These are phyloP conservation scores for Sclerospora graminicola DNA, from an alignment of 352 stramenopile species.

Conservation along the genomic window DNA sequence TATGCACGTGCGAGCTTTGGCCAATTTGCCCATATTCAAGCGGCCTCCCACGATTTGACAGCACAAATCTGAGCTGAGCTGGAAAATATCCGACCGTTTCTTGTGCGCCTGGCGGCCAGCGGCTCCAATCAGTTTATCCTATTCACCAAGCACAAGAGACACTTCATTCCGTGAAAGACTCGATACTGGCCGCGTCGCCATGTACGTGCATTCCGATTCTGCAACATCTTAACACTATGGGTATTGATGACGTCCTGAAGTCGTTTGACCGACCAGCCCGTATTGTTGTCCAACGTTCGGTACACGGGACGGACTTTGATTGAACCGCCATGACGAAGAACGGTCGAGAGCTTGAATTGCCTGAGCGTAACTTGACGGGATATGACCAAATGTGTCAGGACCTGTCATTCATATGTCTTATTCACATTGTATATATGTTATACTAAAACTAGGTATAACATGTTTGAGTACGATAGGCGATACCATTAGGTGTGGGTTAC, in stretches of 20 bases:
- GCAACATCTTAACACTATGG: slow-evolving; percentile 53
- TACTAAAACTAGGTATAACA: too few species aligned
- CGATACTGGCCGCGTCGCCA: too few species aligned
- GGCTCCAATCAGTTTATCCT: slow-evolving; percentile 64
- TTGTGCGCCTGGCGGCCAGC: slow-evolving; percentile 56
- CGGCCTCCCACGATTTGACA: slow-evolving; percentile 78
- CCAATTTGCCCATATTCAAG: slow-evolving; percentile 94
- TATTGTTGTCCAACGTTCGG: slow-evolving; percentile 88
- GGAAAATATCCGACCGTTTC: slow-evolving; percentile 80
- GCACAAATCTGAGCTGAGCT: slow-evolving; percentile 74
- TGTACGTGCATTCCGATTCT: slow-evolving; percentile 67
- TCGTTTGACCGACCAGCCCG: slow-evolving; percentile 57
- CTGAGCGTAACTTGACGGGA: slow-evolving; percentile 67
- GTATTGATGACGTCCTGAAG: slow-evolving; percentile 80
- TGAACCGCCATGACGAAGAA: slow-evolving; percentile 38
- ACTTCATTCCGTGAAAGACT: slow-evolving; percentile 50
- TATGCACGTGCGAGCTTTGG: slow-evolving; percentile 97
- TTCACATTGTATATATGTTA: too few species aligned
- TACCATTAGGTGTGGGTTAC: too few species aligned
- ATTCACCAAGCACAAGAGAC: slow-evolving; percentile 33
- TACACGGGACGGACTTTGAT: slow-evolving; percentile 67
- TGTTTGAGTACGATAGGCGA: too few species aligned
- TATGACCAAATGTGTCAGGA: too few species aligned
- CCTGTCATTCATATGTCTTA: too few species aligned
- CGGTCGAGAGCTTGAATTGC: slow-evolving; percentile 54